Evolutionary conservation across 2,329 filamentous ascomycete genomes (phyloP).

Genomic region (Penicillium sp.): DNA sequence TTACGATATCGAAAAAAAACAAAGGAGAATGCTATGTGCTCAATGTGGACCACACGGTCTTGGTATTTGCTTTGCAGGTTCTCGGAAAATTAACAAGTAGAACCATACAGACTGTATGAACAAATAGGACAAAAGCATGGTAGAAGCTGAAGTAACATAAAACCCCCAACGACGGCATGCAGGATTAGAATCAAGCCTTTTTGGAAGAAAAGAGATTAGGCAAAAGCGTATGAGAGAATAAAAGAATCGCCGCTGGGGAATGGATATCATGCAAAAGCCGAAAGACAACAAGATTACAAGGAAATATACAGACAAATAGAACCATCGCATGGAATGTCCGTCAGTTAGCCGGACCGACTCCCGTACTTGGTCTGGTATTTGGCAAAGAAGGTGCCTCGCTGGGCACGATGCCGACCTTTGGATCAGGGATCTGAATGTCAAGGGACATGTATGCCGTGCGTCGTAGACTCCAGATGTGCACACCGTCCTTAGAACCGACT

Average conservation of each 20-base stretch:
- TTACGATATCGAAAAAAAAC: not conserved
- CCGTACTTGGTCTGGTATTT: slow-evolving; percentile 37
- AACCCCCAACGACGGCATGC: slow-evolving; percentile 8
- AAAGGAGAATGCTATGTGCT: not conserved
- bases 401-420: slow-evolving; percentile 48
- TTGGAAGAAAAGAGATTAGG: slow-evolving; percentile 6
- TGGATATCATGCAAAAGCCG: slow-evolving; percentile 29
- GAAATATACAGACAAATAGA: slow-evolving; percentile 17
- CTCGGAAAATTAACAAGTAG: not conserved
- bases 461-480: slow-evolving; percentile 75
- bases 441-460: slow-evolving; percentile 81
- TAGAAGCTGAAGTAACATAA: slow-evolving; percentile 5
- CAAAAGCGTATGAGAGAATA: slow-evolving; percentile 7
- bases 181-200: slow-evolving; percentile 13
- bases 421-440: slow-evolving; percentile 54
- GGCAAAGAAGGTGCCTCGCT: slow-evolving; percentile 37
- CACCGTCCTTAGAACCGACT: slow-evolving; percentile 59
- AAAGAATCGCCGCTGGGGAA: slow-evolving; percentile 13
- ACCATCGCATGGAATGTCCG: slow-evolving; percentile 2
- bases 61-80: slow-evolving; percentile 4
- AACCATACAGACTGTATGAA: slow-evolving; percentile 6
- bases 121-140: slow-evolving; percentile 1
- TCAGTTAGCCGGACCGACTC: slow-evolving; percentile 23
- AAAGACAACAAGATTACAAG: slow-evolving; percentile 20
- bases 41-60: slow-evolving; percentile 1